Evolutionary conservation across 148 eudicot genomes (phyloP).

Genomic region (Rhododendron ovatum): DNA sequence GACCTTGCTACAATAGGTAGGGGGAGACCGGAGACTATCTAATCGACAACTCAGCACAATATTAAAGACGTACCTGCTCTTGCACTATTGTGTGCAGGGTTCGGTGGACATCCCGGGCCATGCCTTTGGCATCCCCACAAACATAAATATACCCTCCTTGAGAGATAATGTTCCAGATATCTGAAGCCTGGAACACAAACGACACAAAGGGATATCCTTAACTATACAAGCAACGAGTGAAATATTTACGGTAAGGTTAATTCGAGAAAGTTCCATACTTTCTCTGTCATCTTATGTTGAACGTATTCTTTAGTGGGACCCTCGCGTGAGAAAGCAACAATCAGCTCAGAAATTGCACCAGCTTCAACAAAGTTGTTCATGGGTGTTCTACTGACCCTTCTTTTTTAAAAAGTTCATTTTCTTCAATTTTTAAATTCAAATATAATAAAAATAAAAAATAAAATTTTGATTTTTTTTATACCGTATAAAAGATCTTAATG

Average conservation of each 20-base stretch:
- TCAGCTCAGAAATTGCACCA: constrained; percentile 78
- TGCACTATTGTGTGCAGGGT: constrained; percentile 86
- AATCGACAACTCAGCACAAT: neutral
- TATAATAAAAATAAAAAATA: no score
- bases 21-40: neutral
- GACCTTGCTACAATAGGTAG: neutral
- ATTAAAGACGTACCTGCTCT: constrained; percentile 64
- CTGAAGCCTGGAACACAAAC: constrained; percentile 19
- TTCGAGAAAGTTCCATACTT: constrained; percentile 32
- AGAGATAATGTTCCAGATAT: constrained; percentile 63
- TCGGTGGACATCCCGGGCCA: constrained; percentile 96
- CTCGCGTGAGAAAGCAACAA: constrained; percentile 92
- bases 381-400: no score
- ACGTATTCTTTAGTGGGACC: constrained; percentile 90
- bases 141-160: constrained; percentile 85
- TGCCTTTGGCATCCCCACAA: constrained; percentile 99
- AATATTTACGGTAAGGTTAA: neutral
- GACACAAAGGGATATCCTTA: neutral
- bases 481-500: no score
- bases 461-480: no score
- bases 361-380: constrained; percentile 55
- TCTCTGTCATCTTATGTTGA: constrained; percentile 86
- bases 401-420: no score
- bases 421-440: no score
- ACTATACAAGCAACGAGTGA: neutral